phyloP scores from a whole-genome alignment of 2,329 filamentous ascomycete genomes.

The Magnaporthales sp. region DNA sequence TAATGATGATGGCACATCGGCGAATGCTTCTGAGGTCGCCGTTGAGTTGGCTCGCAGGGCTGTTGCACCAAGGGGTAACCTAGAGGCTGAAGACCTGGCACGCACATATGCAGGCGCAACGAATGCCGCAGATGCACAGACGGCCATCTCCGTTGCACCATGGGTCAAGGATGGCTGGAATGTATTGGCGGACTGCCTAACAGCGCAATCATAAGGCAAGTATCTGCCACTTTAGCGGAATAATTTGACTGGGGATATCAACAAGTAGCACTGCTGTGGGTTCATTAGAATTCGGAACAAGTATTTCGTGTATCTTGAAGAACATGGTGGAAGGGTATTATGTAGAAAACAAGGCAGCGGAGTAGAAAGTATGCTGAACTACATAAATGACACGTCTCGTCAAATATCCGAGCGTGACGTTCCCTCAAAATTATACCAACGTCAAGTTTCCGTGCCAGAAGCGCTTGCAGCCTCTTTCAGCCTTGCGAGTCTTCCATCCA shows the following conservation, averaged over 20 bases:
- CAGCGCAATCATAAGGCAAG: slow-evolving; percentile 8
- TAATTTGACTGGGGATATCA: not conserved
- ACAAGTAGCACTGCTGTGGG: not conserved
- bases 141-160: slow-evolving; percentile 70
- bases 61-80: slow-evolving; percentile 61
- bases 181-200: slow-evolving; percentile 35
- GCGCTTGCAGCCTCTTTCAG: slow-evolving; percentile 51
- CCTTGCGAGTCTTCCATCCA: slow-evolving; percentile 57
- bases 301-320: not conserved
- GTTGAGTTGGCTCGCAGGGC: slow-evolving; percentile 67
- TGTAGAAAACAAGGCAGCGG: not conserved
- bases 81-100: slow-evolving; percentile 63
- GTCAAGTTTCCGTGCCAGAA: not conserved
- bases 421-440: not conserved
- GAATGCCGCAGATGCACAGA: slow-evolving; percentile 63
- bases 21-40: slow-evolving; percentile 58
- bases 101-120: slow-evolving; percentile 68
- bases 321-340: not conserved
- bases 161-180: slow-evolving; percentile 64
- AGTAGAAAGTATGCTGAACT: not conserved
- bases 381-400: not conserved
- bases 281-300: not conserved
- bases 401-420: not conserved
- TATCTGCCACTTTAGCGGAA: no score
- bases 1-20: not conserved